Percentiles rank a stretch among this genome's conserved stretches.
These are phyloP conservation scores for Xanthoceras sorbifolium DNA, from an alignment of 345 rosid species.

Conservation along the genomic window DNA sequence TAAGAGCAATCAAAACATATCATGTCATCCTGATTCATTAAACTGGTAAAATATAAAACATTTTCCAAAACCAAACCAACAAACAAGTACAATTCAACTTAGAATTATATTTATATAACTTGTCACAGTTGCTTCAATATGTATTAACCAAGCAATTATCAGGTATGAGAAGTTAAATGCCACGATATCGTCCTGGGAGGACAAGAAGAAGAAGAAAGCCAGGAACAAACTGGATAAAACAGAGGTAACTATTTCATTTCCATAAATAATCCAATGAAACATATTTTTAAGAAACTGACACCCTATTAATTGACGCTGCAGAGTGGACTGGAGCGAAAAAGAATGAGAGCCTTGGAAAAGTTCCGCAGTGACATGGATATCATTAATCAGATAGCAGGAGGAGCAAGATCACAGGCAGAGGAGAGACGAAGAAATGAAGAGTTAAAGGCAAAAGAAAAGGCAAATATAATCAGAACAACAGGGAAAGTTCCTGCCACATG, in stretches of 20 bases:
- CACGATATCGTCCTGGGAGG: constrained; percentile 63
- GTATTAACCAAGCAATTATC: too few species aligned
- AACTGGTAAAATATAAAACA: not conserved
- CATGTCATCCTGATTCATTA: not conserved
- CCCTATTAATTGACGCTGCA: constrained; percentile 33
- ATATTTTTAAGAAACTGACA: constrained; percentile 16
- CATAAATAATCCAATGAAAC: not conserved
- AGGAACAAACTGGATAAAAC: constrained; percentile 42
- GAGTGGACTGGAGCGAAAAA: constrained; percentile 43
- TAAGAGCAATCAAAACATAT: not conserved
- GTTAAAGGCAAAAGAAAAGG: constrained; percentile 62
- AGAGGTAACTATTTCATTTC: constrained; percentile 49
- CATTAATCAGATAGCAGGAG: constrained; percentile 44
- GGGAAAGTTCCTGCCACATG: constrained; percentile 55
- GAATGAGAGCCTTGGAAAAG: constrained; percentile 43
- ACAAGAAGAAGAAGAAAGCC: constrained; percentile 55
- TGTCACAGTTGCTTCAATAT: too few species aligned
- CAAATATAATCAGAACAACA: constrained; percentile 55
- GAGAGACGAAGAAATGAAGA: constrained; percentile 55
- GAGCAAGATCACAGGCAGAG: constrained; percentile 58
- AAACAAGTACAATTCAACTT: too few species aligned
- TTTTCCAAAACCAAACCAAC: too few species aligned
- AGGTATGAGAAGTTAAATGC: constrained; percentile 54
- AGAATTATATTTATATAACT: too few species aligned
- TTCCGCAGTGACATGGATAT: constrained; percentile 44